Evolutionary conservation across 148 eudicot genomes (phyloP).

Genomic region (Rhododendron ovatum): DNA sequence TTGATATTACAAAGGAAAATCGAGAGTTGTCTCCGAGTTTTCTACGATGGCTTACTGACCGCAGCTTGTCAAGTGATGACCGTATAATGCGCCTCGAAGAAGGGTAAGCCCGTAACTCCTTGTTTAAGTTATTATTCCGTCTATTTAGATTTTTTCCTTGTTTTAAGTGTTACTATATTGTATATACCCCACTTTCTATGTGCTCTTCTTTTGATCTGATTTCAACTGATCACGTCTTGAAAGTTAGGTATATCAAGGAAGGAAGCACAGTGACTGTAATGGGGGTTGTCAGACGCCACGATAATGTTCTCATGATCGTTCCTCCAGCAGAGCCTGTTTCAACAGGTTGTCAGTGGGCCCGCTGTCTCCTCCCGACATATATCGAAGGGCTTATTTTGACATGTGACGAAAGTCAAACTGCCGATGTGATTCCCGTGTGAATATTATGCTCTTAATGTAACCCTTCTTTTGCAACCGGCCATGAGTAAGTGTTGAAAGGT

Average conservation of each 20-base stretch:
- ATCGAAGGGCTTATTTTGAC: conserved; percentile 73
- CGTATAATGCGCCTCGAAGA: conserved; percentile 89
- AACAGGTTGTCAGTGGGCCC: conserved; percentile 69
- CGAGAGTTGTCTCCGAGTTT: conserved; percentile 74
- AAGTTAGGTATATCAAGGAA: conserved; percentile 80
- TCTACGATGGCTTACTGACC: conserved; percentile 76
- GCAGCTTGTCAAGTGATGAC: conserved; percentile 86
- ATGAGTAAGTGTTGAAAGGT: background rate
- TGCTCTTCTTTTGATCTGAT: background rate
- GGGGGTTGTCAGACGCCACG: conserved; percentile 79
- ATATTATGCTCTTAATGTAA: background rate
- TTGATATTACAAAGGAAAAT: conserved; percentile 65
- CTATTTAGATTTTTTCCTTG: background rate
- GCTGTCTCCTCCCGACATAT: conserved; percentile 81
- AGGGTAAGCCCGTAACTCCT: conserved; percentile 49
- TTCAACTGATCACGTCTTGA: background rate
- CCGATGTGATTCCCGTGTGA: conserved; percentile 85
- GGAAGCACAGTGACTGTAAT: conserved; percentile 91
- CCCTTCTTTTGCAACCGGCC: conserved; percentile 1
- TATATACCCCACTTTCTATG: background rate
- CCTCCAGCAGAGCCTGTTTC: conserved; percentile 80
- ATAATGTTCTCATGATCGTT: conserved; percentile 83
- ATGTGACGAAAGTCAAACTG: conserved; percentile 70
- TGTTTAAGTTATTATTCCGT: background rate
- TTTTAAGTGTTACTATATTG: background rate